Base-by-base conservation (phyloP, 1,284 basidiomycete species). In the Entoloma clypeatum region DNA sequence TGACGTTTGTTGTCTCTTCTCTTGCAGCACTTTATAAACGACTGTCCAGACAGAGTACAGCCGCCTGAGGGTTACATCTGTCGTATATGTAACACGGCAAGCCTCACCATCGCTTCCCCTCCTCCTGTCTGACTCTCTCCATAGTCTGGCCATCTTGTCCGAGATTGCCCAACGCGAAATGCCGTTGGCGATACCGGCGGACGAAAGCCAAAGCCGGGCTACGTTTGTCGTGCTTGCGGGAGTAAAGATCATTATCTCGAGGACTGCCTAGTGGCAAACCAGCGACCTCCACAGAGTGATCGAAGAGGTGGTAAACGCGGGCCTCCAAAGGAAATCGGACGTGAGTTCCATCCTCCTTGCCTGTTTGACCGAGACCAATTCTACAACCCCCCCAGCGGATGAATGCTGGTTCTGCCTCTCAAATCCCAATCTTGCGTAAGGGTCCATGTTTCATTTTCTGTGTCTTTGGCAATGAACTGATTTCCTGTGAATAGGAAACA, bases 331-430 rank as follows among this genome's bases (percentile, higher is more conserved):
- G 86, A 90, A 57, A 89, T 92, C 44, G 77, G 71, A 43, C 84
- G 88, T 89, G 56, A 57, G 85, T 67, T 7, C 2, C 14, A 17
- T 36, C 35, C 38, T 43, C 23, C n/a, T 14, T 26, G 7, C 54
- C 49, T 56, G 34, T 46, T 49, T 50, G 16, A 41, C 29, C 28
- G 22, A 31, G 14, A 19, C 21, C n/a, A 8, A 16, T 28, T n/a
- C 32, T 29, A 28, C 24, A 48, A 44, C 38, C 21, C 22, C 13
- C 30, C 3, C 52, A 90, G 87, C 89, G 48, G 84, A 85, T 46
- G 86, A 91, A 65, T 94, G 93, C 62, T 96, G 93, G 92, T 96
- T 96, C 70, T 97, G 93, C 61, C 60, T 97, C 41, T 93, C 90
- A 35, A 96, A 96, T 59, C 93, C 93, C 1, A 85, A 80, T 53